These are phyloP conservation scores for Metarhizium guizhouense DNA, from an alignment of 2,329 filamentous ascomycete genomes.

Conservation along the genomic window DNA sequence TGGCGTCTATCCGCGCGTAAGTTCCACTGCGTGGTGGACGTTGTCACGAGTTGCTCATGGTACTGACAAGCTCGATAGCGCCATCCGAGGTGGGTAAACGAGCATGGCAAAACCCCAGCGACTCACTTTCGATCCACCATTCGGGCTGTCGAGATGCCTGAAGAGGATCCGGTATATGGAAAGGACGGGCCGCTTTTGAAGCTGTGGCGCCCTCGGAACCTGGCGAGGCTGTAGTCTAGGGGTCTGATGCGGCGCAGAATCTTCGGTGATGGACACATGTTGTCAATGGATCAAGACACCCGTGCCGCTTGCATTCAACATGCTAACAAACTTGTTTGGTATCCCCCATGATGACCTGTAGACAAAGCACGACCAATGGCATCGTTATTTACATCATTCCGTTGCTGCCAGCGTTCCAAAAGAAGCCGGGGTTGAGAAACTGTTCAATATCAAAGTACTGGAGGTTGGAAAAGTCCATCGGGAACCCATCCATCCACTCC, in stretches of 20 bases:
- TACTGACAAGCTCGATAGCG: slow-evolving; percentile 1
- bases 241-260: neutral
- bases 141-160: slow-evolving; percentile 9
- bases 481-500: slow-evolving; percentile 29
- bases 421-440: slow-evolving; percentile 17
- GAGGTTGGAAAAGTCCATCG: slow-evolving; percentile 33
- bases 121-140: slow-evolving; percentile 7
- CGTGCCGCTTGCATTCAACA: too few species aligned
- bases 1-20: slow-evolving; percentile 13
- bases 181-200: slow-evolving; percentile 7
- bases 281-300: neutral
- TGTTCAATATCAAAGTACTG: slow-evolving; percentile 35
- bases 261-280: neutral
- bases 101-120: slow-evolving; percentile 9
- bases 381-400: neutral
- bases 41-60: neutral
- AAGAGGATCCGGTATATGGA: slow-evolving; percentile 11
- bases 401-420: slow-evolving; percentile 1
- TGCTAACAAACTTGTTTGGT: too few species aligned
- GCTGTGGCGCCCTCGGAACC: slow-evolving; percentile 6
- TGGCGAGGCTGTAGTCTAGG: slow-evolving; percentile 8
- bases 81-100: slow-evolving; percentile 12
- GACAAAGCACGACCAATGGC: too few species aligned
- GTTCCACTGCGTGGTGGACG: neutral
- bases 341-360: too few species aligned